Evolutionary conservation across 805 yeast genomes (phyloP).

Genomic region (Henningerozyma blattae): DNA sequence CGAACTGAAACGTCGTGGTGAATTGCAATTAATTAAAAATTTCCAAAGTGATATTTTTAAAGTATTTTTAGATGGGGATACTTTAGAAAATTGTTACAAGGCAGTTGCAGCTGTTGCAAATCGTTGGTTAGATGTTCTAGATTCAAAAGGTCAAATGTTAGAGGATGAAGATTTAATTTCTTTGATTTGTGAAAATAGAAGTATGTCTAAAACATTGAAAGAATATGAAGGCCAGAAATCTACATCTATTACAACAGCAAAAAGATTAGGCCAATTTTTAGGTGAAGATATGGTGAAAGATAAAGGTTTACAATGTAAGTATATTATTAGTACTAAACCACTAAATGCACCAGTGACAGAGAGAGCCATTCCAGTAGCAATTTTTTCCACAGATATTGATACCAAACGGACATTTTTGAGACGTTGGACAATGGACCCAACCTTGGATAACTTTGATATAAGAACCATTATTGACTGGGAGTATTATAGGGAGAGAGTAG

Average conservation of each 20-base stretch:
- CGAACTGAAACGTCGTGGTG: conserved; percentile 95
- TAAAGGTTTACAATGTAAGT: conserved; percentile 90
- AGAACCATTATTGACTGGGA: conserved; percentile 86
- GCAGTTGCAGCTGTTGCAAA: conserved; percentile 91
- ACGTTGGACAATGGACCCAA: conserved; percentile 77
- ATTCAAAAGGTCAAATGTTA: conserved; percentile 71
- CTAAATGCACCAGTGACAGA: conserved; percentile 84
- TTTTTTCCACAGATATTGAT: conserved; percentile 69
- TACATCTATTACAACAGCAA: conserved; percentile 92
- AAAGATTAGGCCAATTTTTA: conserved; percentile 81
- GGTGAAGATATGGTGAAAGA: conserved; percentile 96
- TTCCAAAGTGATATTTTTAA: conserved; percentile 93
- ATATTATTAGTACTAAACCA: conserved; percentile 79
- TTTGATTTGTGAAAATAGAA: conserved; percentile 89
- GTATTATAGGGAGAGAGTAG: conserved; percentile 81
- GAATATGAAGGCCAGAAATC: conserved; percentile 89
- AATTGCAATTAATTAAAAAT: conserved; percentile 80
- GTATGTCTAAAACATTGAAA: conserved; percentile 82
- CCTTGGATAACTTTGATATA: conserved; percentile 73
- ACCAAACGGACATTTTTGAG: conserved; percentile 65
- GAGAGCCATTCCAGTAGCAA: conserved; percentile 92
- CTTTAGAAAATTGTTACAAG: conserved; percentile 68
- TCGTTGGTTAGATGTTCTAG: conserved; percentile 90
- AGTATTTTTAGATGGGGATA: conserved; percentile 73
- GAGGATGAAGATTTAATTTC: conserved; percentile 92